Evolutionary conservation across 495 filamentous ascomycete species (phyloP).

Genomic region (Penicillium salamii): DNA sequence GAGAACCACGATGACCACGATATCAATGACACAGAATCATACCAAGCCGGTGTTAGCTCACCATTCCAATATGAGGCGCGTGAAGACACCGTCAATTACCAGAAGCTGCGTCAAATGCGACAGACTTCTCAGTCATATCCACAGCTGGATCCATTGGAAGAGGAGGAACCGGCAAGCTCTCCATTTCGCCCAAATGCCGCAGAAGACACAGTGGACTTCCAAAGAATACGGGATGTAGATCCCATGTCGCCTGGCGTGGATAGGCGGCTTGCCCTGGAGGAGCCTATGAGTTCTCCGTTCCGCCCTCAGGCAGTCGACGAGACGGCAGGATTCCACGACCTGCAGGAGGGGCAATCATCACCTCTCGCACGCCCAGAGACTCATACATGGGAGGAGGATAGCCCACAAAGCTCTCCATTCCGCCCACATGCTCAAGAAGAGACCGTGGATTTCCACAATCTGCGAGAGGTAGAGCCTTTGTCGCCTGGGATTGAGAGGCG

Average conservation of each 20-base stretch:
- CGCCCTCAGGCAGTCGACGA: slow-evolving; percentile 31
- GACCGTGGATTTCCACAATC: slow-evolving; percentile 26
- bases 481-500: slow-evolving; percentile 19
- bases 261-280: slow-evolving; percentile 8
- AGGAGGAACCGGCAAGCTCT: slow-evolving; percentile 30
- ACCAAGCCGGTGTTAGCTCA: slow-evolving; percentile 30
- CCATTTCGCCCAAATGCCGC: slow-evolving; percentile 34
- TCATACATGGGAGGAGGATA: not conserved
- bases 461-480: slow-evolving; percentile 21
- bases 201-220: slow-evolving; percentile 34
- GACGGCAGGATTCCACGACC: slow-evolving; percentile 29
- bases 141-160: not conserved
- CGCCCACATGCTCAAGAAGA: slow-evolving; percentile 29
- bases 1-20: slow-evolving; percentile 19
- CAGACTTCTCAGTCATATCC: slow-evolving; percentile 2
- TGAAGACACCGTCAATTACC: slow-evolving; percentile 40
- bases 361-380: not conserved
- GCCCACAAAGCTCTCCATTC: slow-evolving; percentile 35
- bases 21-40: slow-evolving; percentile 18
- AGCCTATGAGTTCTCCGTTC: slow-evolving; percentile 39
- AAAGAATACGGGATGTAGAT: slow-evolving; percentile 21
- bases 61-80: slow-evolving; percentile 36
- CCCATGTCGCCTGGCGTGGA: slow-evolving; percentile 16
- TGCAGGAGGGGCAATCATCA: slow-evolving; percentile 18
- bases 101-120: slow-evolving; percentile 22